Evolutionary conservation across 2,329 filamentous ascomycete species (phyloP), one percentile per base, ranked within the genome.

Genomic region (Aspergillus glaucus): DNA sequence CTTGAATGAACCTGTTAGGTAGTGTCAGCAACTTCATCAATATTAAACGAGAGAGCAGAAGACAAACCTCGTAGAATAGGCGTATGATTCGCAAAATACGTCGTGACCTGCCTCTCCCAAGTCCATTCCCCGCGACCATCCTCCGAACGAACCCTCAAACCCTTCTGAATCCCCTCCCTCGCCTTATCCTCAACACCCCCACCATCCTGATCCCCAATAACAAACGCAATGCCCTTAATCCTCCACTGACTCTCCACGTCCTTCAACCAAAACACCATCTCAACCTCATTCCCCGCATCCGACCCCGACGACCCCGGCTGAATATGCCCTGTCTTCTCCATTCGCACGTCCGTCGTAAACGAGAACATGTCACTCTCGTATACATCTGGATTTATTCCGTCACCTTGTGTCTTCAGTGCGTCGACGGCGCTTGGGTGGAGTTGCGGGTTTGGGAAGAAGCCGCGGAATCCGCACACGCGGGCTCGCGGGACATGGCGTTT

Each of bases 41-140:
- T 42, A 3, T 30, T 9, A 15, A 28, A 26, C 14, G 24, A 40
- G 22, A 39, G 3, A 36, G 41, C 21, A 21, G 32, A 47, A 43
- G 43, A 66, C 68, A 45, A 64, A 81, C 81, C 81, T 73, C 91
- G 79, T 83, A 95, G 89, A 1, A 76, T 73, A 6, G 92, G 92
- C 56, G 81, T 85, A 58, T 93, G 71, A 67, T 96, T 96, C 17
- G 89, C 92, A 79, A 96, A 97, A 66, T 93, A 88, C 44, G 81
- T 87, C 45, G 87, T 90, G 34, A 96, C 68, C 70, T 95, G 90
- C 54, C 76, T 85, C 43, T 73, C 72, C 85, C 89, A 96, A 57
- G 80, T 86, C 88, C 90, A 95, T 1, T 74, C 42, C 1, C 41
- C 12, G 1, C 62, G 60, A 51, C 72, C 68, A 43, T 71, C 66